These are phyloP conservation scores for Mucor irregularis DNA, from an alignment of 371 early-diverging fungal species.

Conservation along the genomic window DNA sequence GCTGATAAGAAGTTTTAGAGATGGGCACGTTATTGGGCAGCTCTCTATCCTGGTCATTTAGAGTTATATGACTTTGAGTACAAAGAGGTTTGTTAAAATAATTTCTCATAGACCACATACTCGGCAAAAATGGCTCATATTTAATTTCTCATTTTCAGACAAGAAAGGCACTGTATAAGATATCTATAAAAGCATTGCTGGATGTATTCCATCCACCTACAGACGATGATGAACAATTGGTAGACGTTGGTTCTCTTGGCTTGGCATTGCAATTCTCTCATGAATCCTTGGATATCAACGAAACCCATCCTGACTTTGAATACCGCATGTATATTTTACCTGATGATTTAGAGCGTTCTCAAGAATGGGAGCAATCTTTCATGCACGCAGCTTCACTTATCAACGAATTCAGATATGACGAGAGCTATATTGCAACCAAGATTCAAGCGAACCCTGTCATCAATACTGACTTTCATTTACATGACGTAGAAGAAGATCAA, in stretches of 20 bases:
- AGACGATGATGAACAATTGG: conserved; percentile 47
- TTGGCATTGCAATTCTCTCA: conserved; percentile 44
- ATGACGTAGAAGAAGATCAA: background rate
- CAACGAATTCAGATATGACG: conserved; percentile 19
- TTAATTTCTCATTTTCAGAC: conserved; percentile 13
- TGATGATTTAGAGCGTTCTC: conserved; percentile 24
- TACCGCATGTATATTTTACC: conserved; percentile 50
- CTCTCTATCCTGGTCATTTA: conserved; percentile 31
- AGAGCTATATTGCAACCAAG: conserved; percentile 9
- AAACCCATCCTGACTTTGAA: conserved; percentile 26
- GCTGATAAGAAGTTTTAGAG: conserved; percentile 15
- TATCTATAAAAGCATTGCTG: conserved; percentile 31
- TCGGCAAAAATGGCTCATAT: background rate
- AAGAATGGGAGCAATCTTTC: conserved; percentile 41
- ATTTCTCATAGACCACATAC: background rate
- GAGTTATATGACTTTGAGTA: conserved; percentile 51
- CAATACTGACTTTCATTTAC: background rate
- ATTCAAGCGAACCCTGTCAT: background rate
- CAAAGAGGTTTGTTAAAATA: conserved; percentile 28
- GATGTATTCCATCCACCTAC: conserved; percentile 39
- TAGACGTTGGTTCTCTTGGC: conserved; percentile 44
- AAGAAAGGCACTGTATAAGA: conserved; percentile 26
- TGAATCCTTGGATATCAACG: conserved; percentile 5
- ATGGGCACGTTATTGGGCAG: conserved; percentile 51
- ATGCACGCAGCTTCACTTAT: conserved; percentile 19